Base-by-base conservation (phyloP, 192 early-diverging fungal genomes). In the Coemansia sp. region DNA sequence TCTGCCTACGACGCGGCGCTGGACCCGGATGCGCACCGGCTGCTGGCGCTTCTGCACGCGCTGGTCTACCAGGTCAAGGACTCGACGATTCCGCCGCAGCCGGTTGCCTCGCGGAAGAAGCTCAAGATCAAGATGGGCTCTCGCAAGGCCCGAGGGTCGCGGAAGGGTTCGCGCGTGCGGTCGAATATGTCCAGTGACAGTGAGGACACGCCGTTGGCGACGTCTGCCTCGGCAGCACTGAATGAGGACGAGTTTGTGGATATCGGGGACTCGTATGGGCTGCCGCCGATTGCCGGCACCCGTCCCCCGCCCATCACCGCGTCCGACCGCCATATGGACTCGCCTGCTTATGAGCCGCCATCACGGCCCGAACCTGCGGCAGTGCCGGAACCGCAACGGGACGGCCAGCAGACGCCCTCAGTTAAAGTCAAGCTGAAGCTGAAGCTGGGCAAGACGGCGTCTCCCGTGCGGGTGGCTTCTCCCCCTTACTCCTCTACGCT, bases 341-440 rank as follows among this genome's bases (percentile, higher is more conserved):
- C 62, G 30, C 62, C 72, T 5, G 62, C 65, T 0, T 64, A 66
- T 30, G 53, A 26, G 8, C 31, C 56, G n/a, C 42, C 14, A 14
- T 11, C 55, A 12, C 51, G 23, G 38, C 31, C 49, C 59, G 7
- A 50, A 7, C 15, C 21, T 12, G 18, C 43, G 20, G 20, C 20
- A 9, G 2, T 11, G 26, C 7, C 3, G 18, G 32, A 44, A 18
- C 42, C 6, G 3, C 44, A 45, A 6, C 69, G 46, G 62, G 42
- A 34, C 70, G 36, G 31, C 0, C 32, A 34, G 6, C 18, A 58
- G 51, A 45, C 69, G 44, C 28, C 58, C 38, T 49, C 64, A 32
- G 46, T 71, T 11, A 72, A 64, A 26, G 79, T 85, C 38, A 69
- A 66, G 60, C 64, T 70, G 5, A 79, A 73, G 32, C 60, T 60